These are phyloP conservation scores for Rosa multiflora DNA, from an alignment of 306 rosid genomes.

Conservation along the genomic window DNA sequence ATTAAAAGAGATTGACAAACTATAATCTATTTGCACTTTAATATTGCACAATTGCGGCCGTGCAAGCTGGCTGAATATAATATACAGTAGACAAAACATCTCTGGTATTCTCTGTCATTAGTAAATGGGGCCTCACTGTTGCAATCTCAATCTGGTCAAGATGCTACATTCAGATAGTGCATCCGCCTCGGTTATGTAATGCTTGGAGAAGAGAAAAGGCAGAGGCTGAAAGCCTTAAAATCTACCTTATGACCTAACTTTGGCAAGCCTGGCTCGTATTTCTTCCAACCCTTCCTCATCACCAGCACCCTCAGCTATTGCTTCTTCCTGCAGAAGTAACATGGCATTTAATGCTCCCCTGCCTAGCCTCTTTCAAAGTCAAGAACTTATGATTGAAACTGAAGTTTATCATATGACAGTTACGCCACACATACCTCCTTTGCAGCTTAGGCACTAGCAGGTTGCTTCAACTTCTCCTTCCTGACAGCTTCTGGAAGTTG, in stretches of 20 bases:
- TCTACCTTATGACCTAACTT: constrained; percentile 38
- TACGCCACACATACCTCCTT: constrained; percentile 44
- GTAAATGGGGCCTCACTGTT: not conserved
- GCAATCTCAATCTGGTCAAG: constrained; percentile 20
- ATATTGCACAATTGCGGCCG: constrained; percentile 10
- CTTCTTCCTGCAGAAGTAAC: constrained; percentile 40
- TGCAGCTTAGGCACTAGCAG: constrained; percentile 46
- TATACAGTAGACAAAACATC: constrained; percentile 10
- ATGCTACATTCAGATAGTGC: not conserved
- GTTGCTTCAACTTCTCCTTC: constrained; percentile 65
- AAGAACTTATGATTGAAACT: not conserved
- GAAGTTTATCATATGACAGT: not conserved
- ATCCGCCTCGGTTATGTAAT: not conserved
- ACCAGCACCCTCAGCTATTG: constrained; percentile 44
- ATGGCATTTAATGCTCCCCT: not conserved
- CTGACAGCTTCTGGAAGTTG: constrained; percentile 91
- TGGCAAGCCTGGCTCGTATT: constrained; percentile 47
- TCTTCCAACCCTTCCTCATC: constrained; percentile 52
- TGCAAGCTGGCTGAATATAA: not conserved
- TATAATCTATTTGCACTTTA: constrained; percentile 1
- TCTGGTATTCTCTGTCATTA: constrained; percentile 19
- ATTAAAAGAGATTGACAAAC: not conserved
- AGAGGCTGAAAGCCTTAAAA: constrained; percentile 9
- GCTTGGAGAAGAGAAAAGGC: not conserved
- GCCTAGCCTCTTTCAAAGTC: not conserved